Base-by-base conservation (phyloP, 2,329 filamentous ascomycete genomes). In the Anthostomella pinea region DNA sequence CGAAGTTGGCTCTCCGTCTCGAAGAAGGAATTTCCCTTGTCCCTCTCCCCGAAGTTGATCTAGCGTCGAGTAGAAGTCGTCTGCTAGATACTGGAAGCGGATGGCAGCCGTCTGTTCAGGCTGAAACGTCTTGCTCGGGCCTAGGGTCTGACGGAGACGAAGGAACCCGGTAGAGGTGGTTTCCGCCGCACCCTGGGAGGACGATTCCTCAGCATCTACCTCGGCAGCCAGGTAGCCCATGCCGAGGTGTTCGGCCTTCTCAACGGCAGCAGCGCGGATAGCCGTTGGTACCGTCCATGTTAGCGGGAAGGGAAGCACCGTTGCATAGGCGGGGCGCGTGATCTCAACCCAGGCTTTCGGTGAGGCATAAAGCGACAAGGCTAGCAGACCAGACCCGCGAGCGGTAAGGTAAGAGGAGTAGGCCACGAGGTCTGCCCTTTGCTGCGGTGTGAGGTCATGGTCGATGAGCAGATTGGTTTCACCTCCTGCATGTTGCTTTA, bases 281-380 rank as follows among this genome's bases (percentile, higher is more conserved):
- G 78, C 70, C 1, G 85, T 81, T 2, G 90, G 90, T 5, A 94
- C 72, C 26, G 85, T 85, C 78, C 93, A 98, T 52, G 90, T 90
- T 45, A 89, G 74, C 13, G 93, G 89, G 72, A 93, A 95, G 25
- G 85, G 79, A 24, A 97, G 77, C 38, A 96, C 76, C 5, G 71
- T 68, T 48, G 83, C 87, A 66, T 89, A 95, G 23, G 87, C 83
- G 3, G 88, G 86, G 11, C 88, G 81, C 4, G 89, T 95, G 31
- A 75, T 68, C 27, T 74, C 69, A 37, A 81, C 73, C 76, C 93
- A 98, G 68, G 97, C 96, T 46, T 88, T 80, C 39, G 84, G 87
- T 20, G 89, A 93, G 46, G 93, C 85, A 62, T 94, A 97, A 51
- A 97, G 82, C 33, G 83, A 90, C 39, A 96, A 80, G 52, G 94